Conservation (phyloP, 2,329 filamentous ascomycete genomes). For the Fusarium albosuccineum region DNA sequence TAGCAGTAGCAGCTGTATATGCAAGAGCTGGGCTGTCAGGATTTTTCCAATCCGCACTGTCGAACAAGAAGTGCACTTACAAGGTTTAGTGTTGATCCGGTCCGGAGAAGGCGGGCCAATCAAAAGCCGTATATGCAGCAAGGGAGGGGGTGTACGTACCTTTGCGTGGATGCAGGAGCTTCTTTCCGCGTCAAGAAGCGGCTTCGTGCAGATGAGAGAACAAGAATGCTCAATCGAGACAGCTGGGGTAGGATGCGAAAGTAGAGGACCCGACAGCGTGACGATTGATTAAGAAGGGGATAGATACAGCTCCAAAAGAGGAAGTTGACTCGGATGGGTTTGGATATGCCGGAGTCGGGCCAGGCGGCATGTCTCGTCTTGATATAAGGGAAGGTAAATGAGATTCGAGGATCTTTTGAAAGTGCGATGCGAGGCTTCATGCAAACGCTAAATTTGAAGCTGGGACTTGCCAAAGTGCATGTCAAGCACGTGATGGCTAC, state of each 20-base stretch:
- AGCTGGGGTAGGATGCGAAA: background rate
- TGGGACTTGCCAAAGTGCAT: constrained; percentile 3
- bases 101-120: constrained; percentile 49
- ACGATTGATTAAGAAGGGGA: constrained; percentile 5
- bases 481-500: constrained; percentile 37
- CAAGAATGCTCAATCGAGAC: constrained; percentile 10
- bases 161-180: constrained; percentile 19
- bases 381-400: constrained; percentile 27
- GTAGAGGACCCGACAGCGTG: constrained; percentile 5
- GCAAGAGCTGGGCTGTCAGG: constrained; percentile 55
- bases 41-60: constrained; percentile 61
- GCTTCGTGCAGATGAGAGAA: constrained; percentile 30
- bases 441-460: background rate
- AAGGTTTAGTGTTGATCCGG: constrained; percentile 58
- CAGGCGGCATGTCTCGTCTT: constrained; percentile 1
- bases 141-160: constrained; percentile 32
- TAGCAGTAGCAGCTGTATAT: constrained; percentile 30
- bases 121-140: constrained; percentile 41
- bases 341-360: too few species aligned
- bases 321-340: too few species aligned
- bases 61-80: constrained; percentile 47
- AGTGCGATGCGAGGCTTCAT: constrained; percentile 34
- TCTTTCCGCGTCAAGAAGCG: constrained; percentile 28
- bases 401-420: constrained; percentile 6
- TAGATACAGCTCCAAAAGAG: constrained; percentile 17